phyloP scores from a whole-genome alignment of 768 basidiomycete species.

The Tulasnella calospora region DNA sequence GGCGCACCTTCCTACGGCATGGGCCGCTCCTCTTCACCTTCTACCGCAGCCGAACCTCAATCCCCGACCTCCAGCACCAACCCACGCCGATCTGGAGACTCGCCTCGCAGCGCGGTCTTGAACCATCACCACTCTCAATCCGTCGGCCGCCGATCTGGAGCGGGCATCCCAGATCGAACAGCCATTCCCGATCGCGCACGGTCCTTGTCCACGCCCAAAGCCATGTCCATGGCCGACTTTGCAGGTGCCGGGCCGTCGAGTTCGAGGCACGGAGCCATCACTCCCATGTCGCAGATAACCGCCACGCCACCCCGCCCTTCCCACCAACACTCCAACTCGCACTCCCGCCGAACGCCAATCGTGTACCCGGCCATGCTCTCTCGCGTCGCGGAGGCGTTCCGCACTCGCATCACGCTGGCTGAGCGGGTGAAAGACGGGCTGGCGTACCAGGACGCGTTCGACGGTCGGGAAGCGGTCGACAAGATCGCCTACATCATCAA shows the following conservation, averaged over 20 bases:
- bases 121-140: conserved; percentile 31
- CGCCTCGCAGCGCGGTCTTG: conserved; percentile 56
- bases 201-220: conserved; percentile 58
- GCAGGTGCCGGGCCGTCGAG: conserved; percentile 29
- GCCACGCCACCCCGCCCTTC: not conserved
- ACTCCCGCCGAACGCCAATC: conserved; percentile 57
- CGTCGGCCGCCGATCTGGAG: conserved; percentile 52
- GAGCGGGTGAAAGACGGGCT: conserved; percentile 92
- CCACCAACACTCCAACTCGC: conserved; percentile 37
- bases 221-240: conserved; percentile 47
- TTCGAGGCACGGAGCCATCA: conserved; percentile 35
- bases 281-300: conserved; percentile 33
- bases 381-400: conserved; percentile 89
- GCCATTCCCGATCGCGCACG: conserved; percentile 50
- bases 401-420: conserved; percentile 64
- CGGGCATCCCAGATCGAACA: conserved; percentile 44
- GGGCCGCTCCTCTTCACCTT: not conserved
- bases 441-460: conserved; percentile 93
- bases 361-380: conserved; percentile 97
- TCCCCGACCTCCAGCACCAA: conserved; percentile 4
- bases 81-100: conserved; percentile 58
- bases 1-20: not conserved
- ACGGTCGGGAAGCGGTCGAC: conserved; percentile 94
- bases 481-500: conserved; percentile 98
- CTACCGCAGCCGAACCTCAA: conserved; percentile 18